Conservation (phyloP, 331 rosid species). For the Malus hybrid region DNA sequence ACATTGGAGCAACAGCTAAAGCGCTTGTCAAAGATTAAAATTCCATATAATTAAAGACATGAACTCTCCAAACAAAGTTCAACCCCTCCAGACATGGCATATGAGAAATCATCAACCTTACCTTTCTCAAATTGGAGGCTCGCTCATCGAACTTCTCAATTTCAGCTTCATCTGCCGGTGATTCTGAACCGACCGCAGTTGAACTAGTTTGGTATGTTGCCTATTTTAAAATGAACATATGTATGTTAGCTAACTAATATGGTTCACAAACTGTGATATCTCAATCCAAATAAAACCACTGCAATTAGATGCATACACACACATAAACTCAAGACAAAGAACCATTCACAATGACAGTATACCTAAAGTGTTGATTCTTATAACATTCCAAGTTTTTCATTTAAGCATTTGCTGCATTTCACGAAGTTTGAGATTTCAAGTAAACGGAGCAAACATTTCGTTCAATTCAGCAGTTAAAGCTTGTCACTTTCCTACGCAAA, state of each 20-base stretch:
- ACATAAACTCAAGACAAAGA: not conserved
- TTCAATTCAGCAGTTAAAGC: not conserved
- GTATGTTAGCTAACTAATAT: not conserved
- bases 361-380: not conserved
- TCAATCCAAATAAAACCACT: not conserved
- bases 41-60: not conserved
- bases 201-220: conserved; percentile 46
- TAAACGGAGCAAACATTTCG: not conserved
- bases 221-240: conserved; percentile 20
- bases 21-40: not conserved
- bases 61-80: not conserved
- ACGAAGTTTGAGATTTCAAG: not conserved
- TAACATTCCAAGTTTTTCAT: not conserved
- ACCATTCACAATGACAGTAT: not conserved
- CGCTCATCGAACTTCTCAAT: conserved; percentile 68
- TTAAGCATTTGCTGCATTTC: not conserved
- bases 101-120: conserved; percentile 2
- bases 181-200: conserved; percentile 28
- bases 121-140: conserved; percentile 66
- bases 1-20: not conserved
- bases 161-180: conserved; percentile 51
- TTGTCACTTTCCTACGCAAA: not conserved
- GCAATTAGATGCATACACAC: not conserved
- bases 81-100: not conserved
- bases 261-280: not conserved